Evolutionary conservation across 2,329 filamentous ascomycete species (phyloP).

Genomic region (Emergomyces orientalis): DNA sequence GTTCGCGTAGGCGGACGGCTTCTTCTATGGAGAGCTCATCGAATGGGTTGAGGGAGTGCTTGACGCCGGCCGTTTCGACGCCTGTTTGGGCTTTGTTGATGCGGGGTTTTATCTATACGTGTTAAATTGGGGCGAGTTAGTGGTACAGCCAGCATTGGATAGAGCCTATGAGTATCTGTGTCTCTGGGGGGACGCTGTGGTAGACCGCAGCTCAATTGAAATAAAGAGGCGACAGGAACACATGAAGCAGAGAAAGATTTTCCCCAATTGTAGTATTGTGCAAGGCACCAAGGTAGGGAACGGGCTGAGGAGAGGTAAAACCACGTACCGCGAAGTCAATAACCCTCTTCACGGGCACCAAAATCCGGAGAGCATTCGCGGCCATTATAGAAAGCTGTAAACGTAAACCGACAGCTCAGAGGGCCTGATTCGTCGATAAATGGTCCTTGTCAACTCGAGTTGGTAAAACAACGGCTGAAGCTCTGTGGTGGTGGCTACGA

Average conservation of each 20-base stretch:
- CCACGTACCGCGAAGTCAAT: slow-evolving; percentile 71
- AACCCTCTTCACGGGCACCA: slow-evolving; percentile 73
- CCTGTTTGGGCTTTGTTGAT: slow-evolving; percentile 67
- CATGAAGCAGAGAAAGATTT: neutral
- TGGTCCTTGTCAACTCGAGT: neutral
- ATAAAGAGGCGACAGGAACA: neutral
- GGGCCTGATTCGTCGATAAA: neutral
- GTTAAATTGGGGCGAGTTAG: neutral
- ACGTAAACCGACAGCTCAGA: neutral
- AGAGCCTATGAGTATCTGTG: neutral
- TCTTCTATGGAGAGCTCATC: slow-evolving; percentile 98
- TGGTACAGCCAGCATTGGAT: neutral
- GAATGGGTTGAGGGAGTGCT: slow-evolving; percentile 98
- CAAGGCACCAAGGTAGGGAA: neutral
- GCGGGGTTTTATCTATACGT: slow-evolving; percentile 54
- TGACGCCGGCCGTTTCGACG: slow-evolving; percentile 85
- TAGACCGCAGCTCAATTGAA: neutral
- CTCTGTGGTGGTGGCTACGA: neutral
- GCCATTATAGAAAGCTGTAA: slow-evolving; percentile 28
- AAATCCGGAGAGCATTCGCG: slow-evolving; percentile 52
- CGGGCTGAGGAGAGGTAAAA: neutral
- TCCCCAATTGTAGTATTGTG: neutral
- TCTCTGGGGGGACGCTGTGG: neutral
- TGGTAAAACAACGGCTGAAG: neutral
- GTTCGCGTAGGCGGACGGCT: slow-evolving; percentile 86